Percentiles rank a stretch among this genome's conserved stretches.
Conservation (phyloP, 1,139 yeast species). For the Saccharomycopsis hybrid region DNA sequence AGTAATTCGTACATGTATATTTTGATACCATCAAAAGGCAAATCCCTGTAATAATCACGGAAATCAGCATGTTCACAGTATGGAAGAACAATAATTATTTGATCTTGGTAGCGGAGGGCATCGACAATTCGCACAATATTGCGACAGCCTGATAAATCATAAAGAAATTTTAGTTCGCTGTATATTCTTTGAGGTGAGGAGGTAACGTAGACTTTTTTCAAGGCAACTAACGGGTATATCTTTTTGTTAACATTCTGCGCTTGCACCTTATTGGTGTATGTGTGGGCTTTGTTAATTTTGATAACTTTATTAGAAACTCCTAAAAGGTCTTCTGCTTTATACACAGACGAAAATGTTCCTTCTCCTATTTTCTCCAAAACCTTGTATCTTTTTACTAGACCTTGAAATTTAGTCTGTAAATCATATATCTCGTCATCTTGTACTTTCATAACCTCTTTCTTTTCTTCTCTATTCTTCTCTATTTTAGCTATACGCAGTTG, state of each 20-base stretch:
- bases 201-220: conserved; percentile 90
- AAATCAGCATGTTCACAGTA: conserved; percentile 89
- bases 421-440: conserved; percentile 7
- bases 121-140: conserved; percentile 87
- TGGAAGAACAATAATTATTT: conserved; percentile 87
- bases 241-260: no score
- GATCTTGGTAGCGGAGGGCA: conserved; percentile 82
- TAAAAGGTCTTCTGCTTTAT: conserved; percentile 71
- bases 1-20: conserved; percentile 75
- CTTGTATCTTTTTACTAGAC: conserved; percentile 52
- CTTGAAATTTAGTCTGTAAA: conserved; percentile 58
- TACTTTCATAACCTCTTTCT: not conserved
- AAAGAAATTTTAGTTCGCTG: conserved; percentile 76
- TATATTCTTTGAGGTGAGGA: conserved; percentile 88
- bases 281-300: conserved; percentile 24
- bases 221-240: conserved; percentile 51
- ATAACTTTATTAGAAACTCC: conserved; percentile 32
- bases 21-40: conserved; percentile 74
- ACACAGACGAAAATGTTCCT: conserved; percentile 89
- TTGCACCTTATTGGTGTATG: no score
- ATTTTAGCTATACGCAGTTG: no score
- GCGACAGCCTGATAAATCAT: conserved; percentile 57
- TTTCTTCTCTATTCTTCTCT: conserved; percentile 2
- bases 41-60: conserved; percentile 74
- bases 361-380: conserved; percentile 87